Base-by-base conservation (phyloP, 78 protist species). In the Chrysochromulina parva region DNA sequence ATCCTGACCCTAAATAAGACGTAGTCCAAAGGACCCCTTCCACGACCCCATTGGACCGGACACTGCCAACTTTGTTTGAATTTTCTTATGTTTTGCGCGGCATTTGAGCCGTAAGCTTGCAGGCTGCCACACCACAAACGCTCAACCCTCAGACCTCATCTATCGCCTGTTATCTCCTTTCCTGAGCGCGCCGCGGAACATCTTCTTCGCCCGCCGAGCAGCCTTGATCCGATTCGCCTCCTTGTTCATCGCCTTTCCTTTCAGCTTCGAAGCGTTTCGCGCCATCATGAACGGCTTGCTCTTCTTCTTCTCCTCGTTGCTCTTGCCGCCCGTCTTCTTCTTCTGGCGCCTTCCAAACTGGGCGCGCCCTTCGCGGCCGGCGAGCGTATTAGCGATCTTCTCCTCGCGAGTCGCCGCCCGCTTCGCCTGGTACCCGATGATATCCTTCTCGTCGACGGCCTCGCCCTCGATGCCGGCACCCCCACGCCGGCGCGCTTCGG, bases 291-390 rank as follows among this genome's bases (percentile, higher is more conserved):
- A 48, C 57, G 13, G 13, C 55, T 74, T 38, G n/a, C 57, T 48
- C 82, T 28, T 74, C 57, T 48, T 28, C 82, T 74, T 74, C 82
- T 74, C 82, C 55, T 28, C 3, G 82, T 74, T 74, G 26, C 24
- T 17, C 19, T 13, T 16, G 13, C 82, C 82, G 55, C 82, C 82
- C 26, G 82, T 48, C 82, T 74, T 74, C 55, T 17, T 17, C 55
- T 74, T 74, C 55, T 74, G 9, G 57, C 82, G 50, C 28, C 57
- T 14, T 10, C 82, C 82, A 24, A 74, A 74, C 55, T 38, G 3
- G 55, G 82, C 24, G 24, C 82, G 82, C 24, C 48, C 82, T 13
- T 74, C 82, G 24, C 82, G 82, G 28, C 82, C 82, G 13, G 82
- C 82, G 19, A 74, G 55, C 82, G 82, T 74, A 4, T 53, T 11